A percentile compares a stretch with the other conserved stretches of the same genome.
Conservation (phyloP, 306 rosid genomes). For the Vigna nakashimae region DNA sequence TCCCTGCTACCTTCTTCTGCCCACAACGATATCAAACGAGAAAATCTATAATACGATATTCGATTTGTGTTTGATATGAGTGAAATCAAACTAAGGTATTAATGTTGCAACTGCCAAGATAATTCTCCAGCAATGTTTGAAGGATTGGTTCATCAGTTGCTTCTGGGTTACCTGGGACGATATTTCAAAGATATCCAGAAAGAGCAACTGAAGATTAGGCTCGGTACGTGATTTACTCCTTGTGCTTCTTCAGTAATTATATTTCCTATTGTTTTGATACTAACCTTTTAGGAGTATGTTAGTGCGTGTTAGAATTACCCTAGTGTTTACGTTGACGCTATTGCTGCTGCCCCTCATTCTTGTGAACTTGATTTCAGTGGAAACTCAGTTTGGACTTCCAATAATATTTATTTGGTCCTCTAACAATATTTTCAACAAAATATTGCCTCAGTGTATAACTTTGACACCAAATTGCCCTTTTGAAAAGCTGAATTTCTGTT, state of each 20-base stretch:
- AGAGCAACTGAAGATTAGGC: conserved; percentile 83
- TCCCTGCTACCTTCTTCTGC: background rate
- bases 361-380: conserved; percentile 18
- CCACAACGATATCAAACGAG: background rate
- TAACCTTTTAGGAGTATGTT: conserved; percentile 22
- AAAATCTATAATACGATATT: background rate
- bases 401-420: background rate
- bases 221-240: conserved; percentile 56
- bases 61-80: conserved; percentile 45
- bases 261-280: background rate
- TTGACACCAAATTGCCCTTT: background rate
- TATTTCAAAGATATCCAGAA: conserved; percentile 86
- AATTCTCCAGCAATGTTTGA: conserved; percentile 70
- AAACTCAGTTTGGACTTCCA: conserved; percentile 8
- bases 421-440: background rate
- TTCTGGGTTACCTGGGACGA: conserved; percentile 80
- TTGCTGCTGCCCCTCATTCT: conserved; percentile 6
- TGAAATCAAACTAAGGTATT: conserved; percentile 20
- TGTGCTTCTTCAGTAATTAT: conserved; percentile 15
- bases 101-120: conserved; percentile 34
- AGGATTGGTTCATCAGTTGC: conserved; percentile 77
- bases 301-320: background rate
- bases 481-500: background rate
- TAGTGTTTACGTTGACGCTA: background rate
- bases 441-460: background rate